Percentiles rank a stretch among this genome's conserved stretches.
Evolutionary conservation across 2,329 filamentous ascomycete species (phyloP).

Genomic region (Clarireedia paspali): DNA sequence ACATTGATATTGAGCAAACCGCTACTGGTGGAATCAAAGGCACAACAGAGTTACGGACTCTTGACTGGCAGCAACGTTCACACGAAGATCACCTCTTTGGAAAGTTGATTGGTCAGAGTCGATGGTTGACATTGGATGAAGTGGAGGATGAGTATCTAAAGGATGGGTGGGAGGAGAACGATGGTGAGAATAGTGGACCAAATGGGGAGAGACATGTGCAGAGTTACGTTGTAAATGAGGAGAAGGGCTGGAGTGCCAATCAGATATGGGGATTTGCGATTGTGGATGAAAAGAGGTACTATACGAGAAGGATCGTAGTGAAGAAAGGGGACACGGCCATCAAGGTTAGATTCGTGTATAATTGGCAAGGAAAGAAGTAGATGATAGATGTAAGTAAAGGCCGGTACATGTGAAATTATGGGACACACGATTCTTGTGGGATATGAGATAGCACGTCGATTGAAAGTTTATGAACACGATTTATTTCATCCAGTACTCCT

Average conservation of each 20-base stretch:
- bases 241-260: slow-evolving; percentile 44
- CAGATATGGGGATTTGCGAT: slow-evolving; percentile 44
- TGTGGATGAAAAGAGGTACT: slow-evolving; percentile 34
- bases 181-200: slow-evolving; percentile 34
- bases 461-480: too few relatives aligned
- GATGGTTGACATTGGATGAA: slow-evolving; percentile 23
- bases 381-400: background rate
- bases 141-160: slow-evolving; percentile 30
- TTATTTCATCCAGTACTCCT: too few relatives aligned
- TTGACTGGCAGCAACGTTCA: slow-evolving; percentile 46
- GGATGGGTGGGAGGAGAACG: slow-evolving; percentile 42
- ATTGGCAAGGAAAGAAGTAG: slow-evolving; percentile 29
- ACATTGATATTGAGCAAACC: slow-evolving; percentile 54
- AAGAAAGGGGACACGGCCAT: slow-evolving; percentile 33
- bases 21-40: slow-evolving; percentile 54
- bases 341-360: slow-evolving; percentile 36
- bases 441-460: background rate
- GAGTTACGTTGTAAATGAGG: slow-evolving; percentile 40
- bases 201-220: slow-evolving; percentile 39
- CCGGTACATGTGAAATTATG: background rate
- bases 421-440: background rate
- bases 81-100: slow-evolving; percentile 60
- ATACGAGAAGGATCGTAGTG: slow-evolving; percentile 33
- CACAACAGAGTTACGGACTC: slow-evolving; percentile 47
- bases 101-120: slow-evolving; percentile 30